Conservation (phyloP, 2,329 filamentous ascomycete species). For the Fusarium sp. region DNA sequence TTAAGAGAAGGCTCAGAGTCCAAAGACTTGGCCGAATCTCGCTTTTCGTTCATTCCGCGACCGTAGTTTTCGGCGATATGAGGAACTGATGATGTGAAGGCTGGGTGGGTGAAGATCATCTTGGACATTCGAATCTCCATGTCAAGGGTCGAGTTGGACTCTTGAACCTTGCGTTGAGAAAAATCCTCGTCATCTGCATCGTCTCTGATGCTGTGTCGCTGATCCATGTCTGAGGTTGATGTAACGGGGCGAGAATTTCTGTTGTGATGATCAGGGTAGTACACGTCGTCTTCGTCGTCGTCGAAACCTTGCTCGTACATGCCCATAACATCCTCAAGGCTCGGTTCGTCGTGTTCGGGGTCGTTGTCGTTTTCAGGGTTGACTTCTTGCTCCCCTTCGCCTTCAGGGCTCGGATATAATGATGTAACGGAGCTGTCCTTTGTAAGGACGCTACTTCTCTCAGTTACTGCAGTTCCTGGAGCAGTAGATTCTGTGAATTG, state of each 20-base stretch:
- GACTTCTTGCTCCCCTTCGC: slow-evolving; percentile 45
- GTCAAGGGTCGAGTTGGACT: slow-evolving; percentile 47
- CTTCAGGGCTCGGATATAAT: slow-evolving; percentile 50
- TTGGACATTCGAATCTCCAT: slow-evolving; percentile 53
- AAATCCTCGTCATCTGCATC: slow-evolving; percentile 35
- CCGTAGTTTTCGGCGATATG: slow-evolving; percentile 48
- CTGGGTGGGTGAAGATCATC: slow-evolving; percentile 52
- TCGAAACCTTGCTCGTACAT: slow-evolving; percentile 73
- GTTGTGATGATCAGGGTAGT: slow-evolving; percentile 38
- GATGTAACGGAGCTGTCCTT: slow-evolving; percentile 80
- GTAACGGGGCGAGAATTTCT: slow-evolving; percentile 46
- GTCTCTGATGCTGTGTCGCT: slow-evolving; percentile 14
- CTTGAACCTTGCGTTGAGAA: slow-evolving; percentile 18
- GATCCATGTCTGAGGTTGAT: slow-evolving; percentile 48
- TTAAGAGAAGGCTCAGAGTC: slow-evolving; percentile 48
- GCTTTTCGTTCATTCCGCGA: slow-evolving; percentile 50
- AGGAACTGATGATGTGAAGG: slow-evolving; percentile 53
- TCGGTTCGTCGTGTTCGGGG: slow-evolving; percentile 63
- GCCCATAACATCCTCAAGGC: slow-evolving; percentile 75
- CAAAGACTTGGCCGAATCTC: slow-evolving; percentile 63
- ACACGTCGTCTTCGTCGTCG: slow-evolving; percentile 54
- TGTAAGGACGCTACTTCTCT: slow-evolving; percentile 83
- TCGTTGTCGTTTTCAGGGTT: slow-evolving; percentile 44
- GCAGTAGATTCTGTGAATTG: slow-evolving; percentile 64
- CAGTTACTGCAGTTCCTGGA: slow-evolving; percentile 74